phyloP scores from a whole-genome alignment of 768 basidiomycete species.

The Suillus decipiens region DNA sequence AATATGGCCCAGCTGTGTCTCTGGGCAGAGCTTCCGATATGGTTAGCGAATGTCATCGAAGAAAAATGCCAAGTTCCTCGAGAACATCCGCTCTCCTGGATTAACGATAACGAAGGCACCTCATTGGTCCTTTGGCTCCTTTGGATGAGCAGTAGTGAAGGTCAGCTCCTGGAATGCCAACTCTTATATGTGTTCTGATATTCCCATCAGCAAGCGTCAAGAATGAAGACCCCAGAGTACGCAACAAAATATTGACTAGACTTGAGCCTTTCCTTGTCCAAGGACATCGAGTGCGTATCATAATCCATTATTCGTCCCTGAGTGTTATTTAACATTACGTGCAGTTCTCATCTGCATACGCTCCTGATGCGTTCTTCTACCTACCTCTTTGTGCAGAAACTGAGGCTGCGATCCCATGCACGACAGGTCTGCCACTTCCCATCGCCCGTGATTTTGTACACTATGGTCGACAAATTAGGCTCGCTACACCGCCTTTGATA shows the following conservation, averaged over 20 bases:
- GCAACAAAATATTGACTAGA: slow-evolving; percentile 30
- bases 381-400: slow-evolving; percentile 39
- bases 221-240: slow-evolving; percentile 30
- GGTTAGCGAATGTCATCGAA: slow-evolving; percentile 23
- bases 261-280: slow-evolving; percentile 43
- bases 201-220: slow-evolving; percentile 32
- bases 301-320: background rate
- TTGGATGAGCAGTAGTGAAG: slow-evolving; percentile 46
- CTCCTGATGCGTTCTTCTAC: slow-evolving; percentile 45
- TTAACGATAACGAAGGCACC: slow-evolving; percentile 34
- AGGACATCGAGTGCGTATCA: slow-evolving; percentile 40
- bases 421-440: slow-evolving; percentile 31
- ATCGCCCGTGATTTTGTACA: slow-evolving; percentile 37
- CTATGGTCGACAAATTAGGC: slow-evolving; percentile 40
- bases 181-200: slow-evolving; percentile 17
- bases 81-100: slow-evolving; percentile 16
- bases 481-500: slow-evolving; percentile 43
- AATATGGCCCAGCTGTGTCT: slow-evolving; percentile 44
- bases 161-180: slow-evolving; percentile 26
- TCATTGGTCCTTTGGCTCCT: slow-evolving; percentile 47
- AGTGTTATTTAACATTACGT: slow-evolving; percentile 10
- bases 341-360: slow-evolving; percentile 45
- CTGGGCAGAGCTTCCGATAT: slow-evolving; percentile 41
- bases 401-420: slow-evolving; percentile 19
- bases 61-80: slow-evolving; percentile 21